Conservation (phyloP, 768 basidiomycete species). For the button mushroom (Agaricus bisporus) region DNA sequence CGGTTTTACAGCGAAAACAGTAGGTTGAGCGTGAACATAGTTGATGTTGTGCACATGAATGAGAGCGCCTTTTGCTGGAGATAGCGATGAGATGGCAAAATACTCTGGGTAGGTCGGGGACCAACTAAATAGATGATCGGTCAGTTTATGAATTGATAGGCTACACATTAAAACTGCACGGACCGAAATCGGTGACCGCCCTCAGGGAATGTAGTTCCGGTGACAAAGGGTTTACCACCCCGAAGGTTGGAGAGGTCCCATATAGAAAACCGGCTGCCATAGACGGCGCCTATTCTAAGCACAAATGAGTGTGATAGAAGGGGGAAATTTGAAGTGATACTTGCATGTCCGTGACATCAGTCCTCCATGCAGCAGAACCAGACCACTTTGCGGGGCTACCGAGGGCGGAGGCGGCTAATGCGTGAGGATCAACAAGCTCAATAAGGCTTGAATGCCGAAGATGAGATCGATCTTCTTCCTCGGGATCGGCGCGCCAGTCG, state of each 20-base stretch:
- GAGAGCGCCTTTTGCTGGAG: conserved; percentile 53
- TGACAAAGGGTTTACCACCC: conserved; percentile 67
- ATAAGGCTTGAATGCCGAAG: conserved; percentile 61
- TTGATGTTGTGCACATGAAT: conserved; percentile 66
- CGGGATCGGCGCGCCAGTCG: conserved; percentile 79
- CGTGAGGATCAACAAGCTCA: conserved; percentile 68
- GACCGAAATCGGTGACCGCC: conserved; percentile 68
- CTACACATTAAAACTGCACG: conserved; percentile 12
- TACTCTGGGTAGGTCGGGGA: conserved; percentile 69
- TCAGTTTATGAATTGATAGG: conserved; percentile 5
- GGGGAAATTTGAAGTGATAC: conserved; percentile 19
- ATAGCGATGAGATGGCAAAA: conserved; percentile 69
- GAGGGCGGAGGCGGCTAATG: conserved; percentile 46
- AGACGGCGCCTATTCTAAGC: conserved; percentile 66
- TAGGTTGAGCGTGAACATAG: conserved; percentile 60
- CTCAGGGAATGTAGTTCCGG: conserved; percentile 58
- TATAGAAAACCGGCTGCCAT: conserved; percentile 63
- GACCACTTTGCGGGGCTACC: conserved; percentile 41
- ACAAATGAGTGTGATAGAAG: conserved; percentile 3
- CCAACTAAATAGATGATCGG: conserved; percentile 45
- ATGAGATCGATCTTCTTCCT: conserved; percentile 40
- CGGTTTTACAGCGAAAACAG: conserved; percentile 47
- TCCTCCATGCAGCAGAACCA: conserved; percentile 65
- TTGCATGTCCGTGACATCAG: conserved; percentile 67
- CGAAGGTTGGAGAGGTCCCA: conserved; percentile 72